Conservation (phyloP, 192 early-diverging fungal species). For the Coemansia sp. region DNA sequence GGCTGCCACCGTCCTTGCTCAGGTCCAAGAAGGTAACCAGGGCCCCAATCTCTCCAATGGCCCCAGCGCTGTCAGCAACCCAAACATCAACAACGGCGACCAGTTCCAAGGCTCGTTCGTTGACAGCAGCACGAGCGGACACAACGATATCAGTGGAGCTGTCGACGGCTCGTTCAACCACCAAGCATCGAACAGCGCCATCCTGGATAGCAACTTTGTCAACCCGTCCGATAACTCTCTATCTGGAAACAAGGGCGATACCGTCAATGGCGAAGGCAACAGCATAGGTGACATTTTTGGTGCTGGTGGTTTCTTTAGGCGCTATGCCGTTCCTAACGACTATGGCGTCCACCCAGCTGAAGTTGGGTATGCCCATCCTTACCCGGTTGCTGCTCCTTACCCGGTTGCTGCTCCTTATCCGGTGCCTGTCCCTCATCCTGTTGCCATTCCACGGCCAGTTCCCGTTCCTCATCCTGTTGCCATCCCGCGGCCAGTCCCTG, state of each 20-base stretch:
- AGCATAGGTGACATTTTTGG: slow-evolving; percentile 25
- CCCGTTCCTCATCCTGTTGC: neutral
- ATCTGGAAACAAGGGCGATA: slow-evolving; percentile 40
- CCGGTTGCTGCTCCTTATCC: neutral
- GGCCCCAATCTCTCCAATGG: slow-evolving; percentile 26
- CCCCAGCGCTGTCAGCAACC: slow-evolving; percentile 27
- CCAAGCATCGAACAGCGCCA: slow-evolving; percentile 21
- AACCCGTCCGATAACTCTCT: slow-evolving; percentile 31
- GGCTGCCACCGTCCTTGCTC: slow-evolving; percentile 33
- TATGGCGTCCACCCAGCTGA: slow-evolving; percentile 18
- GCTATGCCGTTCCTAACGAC: slow-evolving; percentile 46
- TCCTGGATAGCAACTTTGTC: slow-evolving; percentile 39
- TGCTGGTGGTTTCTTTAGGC: slow-evolving; percentile 13
- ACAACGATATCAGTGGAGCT: slow-evolving; percentile 25
- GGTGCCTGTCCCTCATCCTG: slow-evolving; percentile 2
- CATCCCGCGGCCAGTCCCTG: too few relatives aligned
- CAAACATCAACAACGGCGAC: slow-evolving; percentile 47
- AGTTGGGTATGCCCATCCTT: slow-evolving; percentile 1
- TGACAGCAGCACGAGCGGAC: slow-evolving; percentile 25
- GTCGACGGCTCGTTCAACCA: slow-evolving; percentile 33
- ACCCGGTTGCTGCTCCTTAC: neutral
- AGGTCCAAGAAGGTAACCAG: slow-evolving; percentile 27
- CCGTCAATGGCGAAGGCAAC: slow-evolving; percentile 45
- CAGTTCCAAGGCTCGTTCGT: slow-evolving; percentile 38
- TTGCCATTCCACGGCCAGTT: neutral